These are phyloP conservation scores for Suillus clintonianus DNA, from an alignment of 768 basidiomycete species.

Conservation along the genomic window DNA sequence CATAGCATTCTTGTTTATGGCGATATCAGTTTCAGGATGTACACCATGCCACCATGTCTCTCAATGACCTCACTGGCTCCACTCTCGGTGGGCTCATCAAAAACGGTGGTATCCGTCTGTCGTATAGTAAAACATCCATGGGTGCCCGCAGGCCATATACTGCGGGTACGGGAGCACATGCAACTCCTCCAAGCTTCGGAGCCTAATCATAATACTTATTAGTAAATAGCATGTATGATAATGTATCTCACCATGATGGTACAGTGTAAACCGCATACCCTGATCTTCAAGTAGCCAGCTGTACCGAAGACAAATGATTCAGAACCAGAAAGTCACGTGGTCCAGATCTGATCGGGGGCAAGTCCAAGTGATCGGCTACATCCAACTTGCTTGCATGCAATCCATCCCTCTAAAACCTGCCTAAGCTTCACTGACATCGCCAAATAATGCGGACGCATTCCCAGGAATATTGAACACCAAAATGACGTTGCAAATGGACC, in stretches of 20 bases:
- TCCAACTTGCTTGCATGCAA: constrained; percentile 7
- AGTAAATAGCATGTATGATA: background rate
- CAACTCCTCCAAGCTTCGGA: constrained; percentile 8
- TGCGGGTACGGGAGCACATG: constrained; percentile 30
- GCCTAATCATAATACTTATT: background rate
- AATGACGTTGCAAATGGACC: background rate
- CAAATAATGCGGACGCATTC: background rate
- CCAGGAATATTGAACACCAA: background rate
- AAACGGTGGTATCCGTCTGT: constrained; percentile 89
- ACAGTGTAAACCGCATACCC: background rate
- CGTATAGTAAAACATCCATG: constrained; percentile 98
- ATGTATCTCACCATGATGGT: background rate
- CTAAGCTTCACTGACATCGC: background rate
- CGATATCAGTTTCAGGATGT: constrained; percentile 84
- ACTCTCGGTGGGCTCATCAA: constrained; percentile 91
- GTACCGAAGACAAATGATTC: too few relatives aligned
- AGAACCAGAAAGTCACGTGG: background rate
- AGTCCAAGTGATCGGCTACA: background rate
- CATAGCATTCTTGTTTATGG: background rate
- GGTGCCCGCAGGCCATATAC: constrained; percentile 83
- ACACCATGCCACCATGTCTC: constrained; percentile 76
- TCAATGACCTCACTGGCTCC: constrained; percentile 88
- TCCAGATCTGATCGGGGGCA: background rate
- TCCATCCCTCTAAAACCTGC: constrained; percentile 1
- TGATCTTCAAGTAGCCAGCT: background rate